phyloP scores from a whole-genome alignment of 495 filamentous ascomycete species.

The Parathielavia hyrcaniae region DNA sequence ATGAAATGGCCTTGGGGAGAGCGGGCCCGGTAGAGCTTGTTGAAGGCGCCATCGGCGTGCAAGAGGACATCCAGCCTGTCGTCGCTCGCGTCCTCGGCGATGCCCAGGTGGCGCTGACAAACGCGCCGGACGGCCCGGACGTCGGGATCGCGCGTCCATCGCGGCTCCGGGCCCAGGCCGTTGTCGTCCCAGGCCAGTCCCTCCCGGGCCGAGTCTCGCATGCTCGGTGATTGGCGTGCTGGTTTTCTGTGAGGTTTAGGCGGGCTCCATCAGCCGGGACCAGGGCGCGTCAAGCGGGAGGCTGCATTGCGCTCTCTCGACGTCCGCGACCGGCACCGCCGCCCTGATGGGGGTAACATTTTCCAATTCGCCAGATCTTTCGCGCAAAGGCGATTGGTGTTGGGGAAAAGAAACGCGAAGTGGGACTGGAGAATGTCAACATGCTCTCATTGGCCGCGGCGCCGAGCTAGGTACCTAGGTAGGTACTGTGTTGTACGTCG shows the following conservation, averaged over 20 bases:
- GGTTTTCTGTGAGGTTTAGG: neutral
- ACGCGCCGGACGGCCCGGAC: slow-evolving; percentile 27
- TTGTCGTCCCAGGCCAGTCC: slow-evolving; percentile 28
- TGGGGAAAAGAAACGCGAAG: neutral
- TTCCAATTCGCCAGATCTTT: too few species aligned
- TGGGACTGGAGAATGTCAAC: neutral
- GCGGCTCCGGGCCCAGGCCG: slow-evolving; percentile 24
- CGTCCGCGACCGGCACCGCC: neutral
- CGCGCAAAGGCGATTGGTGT: too few species aligned
- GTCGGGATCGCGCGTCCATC: slow-evolving; percentile 31
- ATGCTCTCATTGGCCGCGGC: slow-evolving; percentile 3
- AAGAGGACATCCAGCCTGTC: slow-evolving; percentile 19
- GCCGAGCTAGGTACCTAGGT: too few species aligned
- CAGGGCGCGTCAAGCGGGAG: too few species aligned
- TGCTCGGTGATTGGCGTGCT: neutral
- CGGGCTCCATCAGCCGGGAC: neutral
- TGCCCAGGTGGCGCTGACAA: slow-evolving; percentile 25
- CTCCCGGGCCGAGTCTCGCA: slow-evolving; percentile 25
- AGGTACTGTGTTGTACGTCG: too few species aligned
- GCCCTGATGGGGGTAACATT: too few species aligned
- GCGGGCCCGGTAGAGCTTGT: slow-evolving; percentile 37
- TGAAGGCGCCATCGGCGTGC: slow-evolving; percentile 29
- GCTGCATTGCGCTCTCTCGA: too few species aligned
- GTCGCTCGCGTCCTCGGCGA: slow-evolving; percentile 8
- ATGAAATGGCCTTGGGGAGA: slow-evolving; percentile 30